phyloP scores from a whole-genome alignment of 768 basidiomycete species.

The Rubroboletus pulcherrimus region DNA sequence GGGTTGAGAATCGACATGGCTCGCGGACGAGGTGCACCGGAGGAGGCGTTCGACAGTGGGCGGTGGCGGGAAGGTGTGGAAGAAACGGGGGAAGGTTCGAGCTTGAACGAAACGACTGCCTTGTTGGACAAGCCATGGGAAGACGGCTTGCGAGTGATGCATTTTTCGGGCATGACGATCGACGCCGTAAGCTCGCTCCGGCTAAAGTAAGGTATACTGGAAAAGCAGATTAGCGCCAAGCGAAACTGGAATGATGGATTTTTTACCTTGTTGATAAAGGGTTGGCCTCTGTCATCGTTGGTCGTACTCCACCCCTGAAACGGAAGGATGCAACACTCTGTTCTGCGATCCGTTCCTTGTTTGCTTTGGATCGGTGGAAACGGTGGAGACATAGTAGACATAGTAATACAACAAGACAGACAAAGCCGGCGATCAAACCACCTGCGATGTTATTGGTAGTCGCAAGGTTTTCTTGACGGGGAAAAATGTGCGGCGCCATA shows the following conservation, averaged over 20 bases:
- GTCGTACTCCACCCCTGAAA: slow-evolving; percentile 1
- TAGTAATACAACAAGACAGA: slow-evolving; percentile 26
- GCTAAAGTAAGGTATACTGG: slow-evolving; percentile 34
- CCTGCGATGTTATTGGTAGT: slow-evolving; percentile 43
- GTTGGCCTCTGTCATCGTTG: slow-evolving; percentile 5
- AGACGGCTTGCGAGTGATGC: slow-evolving; percentile 36
- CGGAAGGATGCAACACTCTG: slow-evolving; percentile 41
- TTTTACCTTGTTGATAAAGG: slow-evolving; percentile 14
- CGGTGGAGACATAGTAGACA: slow-evolving; percentile 36
- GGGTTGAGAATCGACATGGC: slow-evolving; percentile 21
- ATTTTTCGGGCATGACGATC: slow-evolving; percentile 53
- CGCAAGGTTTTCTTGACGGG: slow-evolving; percentile 1
- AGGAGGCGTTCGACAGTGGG: slow-evolving; percentile 3
- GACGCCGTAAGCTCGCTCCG: slow-evolving; percentile 40
- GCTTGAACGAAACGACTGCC: slow-evolving; percentile 37
- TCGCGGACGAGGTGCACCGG: slow-evolving; percentile 13
- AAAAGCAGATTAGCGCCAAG: background rate
- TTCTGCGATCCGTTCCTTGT: slow-evolving; percentile 34
- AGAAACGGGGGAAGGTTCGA: slow-evolving; percentile 38
- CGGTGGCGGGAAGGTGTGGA: slow-evolving; percentile 33
- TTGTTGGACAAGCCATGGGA: slow-evolving; percentile 42
- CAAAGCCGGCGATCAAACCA: slow-evolving; percentile 31
- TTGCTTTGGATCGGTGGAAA: slow-evolving; percentile 39
- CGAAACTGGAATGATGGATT: background rate
- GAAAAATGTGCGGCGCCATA: slow-evolving; percentile 19